These are phyloP conservation scores for Coniferiporia weirii DNA, from an alignment of 1,284 basidiomycete genomes.

Conservation along the genomic window DNA sequence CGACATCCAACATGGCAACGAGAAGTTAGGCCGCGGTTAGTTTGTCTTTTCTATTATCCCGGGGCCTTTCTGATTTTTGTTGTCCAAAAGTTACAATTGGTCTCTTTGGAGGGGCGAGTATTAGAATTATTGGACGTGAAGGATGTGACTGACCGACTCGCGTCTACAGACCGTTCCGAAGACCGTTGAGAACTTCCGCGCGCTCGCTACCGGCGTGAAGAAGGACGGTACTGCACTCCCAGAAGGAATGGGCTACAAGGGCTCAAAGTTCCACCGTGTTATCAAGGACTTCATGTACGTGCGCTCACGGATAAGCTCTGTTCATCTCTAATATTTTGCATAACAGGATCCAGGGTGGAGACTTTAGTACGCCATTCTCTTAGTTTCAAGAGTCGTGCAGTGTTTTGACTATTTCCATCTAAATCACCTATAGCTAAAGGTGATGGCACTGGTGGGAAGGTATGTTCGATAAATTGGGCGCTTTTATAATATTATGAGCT, in stretches of 20 bases:
- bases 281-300: conserved; percentile 66
- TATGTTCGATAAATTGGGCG: conserved; percentile 16
- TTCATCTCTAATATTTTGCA: neutral
- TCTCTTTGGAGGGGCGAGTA: conserved; percentile 71
- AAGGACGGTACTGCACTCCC: conserved; percentile 75
- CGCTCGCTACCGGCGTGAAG: conserved; percentile 66
- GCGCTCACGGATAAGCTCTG: neutral
- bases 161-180: conserved; percentile 68
- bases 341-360: conserved; percentile 59
- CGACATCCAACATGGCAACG: conserved; percentile 86
- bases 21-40: conserved; percentile 76
- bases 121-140: neutral
- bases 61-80: conserved; percentile 10
- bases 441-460: conserved; percentile 59
- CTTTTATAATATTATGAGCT: neutral
- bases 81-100: conserved; percentile 65
- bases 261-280: conserved; percentile 65
- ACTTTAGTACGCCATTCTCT: conserved; percentile 45
- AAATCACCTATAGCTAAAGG: conserved; percentile 40
- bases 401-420: neutral
- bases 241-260: conserved; percentile 66
- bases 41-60: conserved; percentile 23
- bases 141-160: conserved; percentile 18
- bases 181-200: conserved; percentile 69
- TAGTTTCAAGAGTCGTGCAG: neutral